Evolutionary conservation across 2,329 filamentous ascomycete genomes (phyloP).

Genomic region (Coniosporium tulheliwenetii): DNA sequence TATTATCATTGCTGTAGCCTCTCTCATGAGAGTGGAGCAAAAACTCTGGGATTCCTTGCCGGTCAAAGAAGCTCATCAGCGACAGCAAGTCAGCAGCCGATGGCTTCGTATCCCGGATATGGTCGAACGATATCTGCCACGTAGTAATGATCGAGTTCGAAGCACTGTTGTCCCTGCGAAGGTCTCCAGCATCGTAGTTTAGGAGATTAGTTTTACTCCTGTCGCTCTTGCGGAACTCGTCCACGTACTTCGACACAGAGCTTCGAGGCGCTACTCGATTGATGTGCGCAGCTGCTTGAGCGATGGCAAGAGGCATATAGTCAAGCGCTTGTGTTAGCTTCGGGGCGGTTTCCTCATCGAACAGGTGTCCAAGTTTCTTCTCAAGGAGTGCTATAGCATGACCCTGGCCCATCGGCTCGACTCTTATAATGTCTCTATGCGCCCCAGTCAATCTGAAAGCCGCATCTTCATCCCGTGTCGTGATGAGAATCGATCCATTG

Average conservation of each 20-base stretch:
- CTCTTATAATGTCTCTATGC: constrained; percentile 3
- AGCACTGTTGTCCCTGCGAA: constrained; percentile 9
- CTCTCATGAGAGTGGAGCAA: background rate
- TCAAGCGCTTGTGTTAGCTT: constrained; percentile 16
- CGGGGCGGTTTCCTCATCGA: constrained; percentile 4
- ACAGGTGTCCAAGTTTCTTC: background rate
- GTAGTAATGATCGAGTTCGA: constrained; percentile 17
- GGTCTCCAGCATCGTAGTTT: constrained; percentile 5
- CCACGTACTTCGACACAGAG: constrained; percentile 7
- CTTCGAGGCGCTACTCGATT: constrained; percentile 4
- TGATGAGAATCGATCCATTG: constrained; percentile 14
- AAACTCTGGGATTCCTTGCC: constrained; percentile 5
- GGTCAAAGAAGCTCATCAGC: constrained; percentile 5
- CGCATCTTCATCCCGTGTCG: constrained; percentile 10
- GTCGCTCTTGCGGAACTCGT: constrained; percentile 9
- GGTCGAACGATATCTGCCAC: constrained; percentile 18
- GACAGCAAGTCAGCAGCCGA: constrained; percentile 9
- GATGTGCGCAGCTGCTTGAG: constrained; percentile 14
- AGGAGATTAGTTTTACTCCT: constrained; percentile 10
- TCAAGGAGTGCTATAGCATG: background rate
- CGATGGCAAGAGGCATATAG: constrained; percentile 14
- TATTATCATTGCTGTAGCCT: too few species aligned
- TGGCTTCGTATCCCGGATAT: constrained; percentile 8
- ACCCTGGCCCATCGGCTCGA: background rate
- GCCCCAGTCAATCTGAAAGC: constrained; percentile 7